Base-by-base conservation (phyloP, 208 protist species). In the Trypanosoma mega region DNA sequence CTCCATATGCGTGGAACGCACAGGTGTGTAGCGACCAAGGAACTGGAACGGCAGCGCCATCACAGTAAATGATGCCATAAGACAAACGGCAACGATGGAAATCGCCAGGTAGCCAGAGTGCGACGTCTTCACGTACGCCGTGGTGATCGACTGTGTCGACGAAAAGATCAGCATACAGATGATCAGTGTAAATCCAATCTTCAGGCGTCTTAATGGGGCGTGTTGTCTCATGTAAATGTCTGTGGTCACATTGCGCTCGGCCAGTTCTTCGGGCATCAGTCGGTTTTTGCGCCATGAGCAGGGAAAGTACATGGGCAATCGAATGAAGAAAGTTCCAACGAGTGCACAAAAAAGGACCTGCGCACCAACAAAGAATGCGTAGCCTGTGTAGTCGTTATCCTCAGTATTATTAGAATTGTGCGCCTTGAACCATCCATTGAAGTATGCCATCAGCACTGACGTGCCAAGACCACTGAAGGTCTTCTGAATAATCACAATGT, bases 401-500 rank as follows among this genome's bases (percentile, higher is more conserved):
- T 54, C 21, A 24, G 39, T 37, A n/a, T 68, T 45, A 12, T 65
- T 47, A 33, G 62, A 59, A 18, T 49, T 41, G 43, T 29, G 9
- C 48, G 73, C 52, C n/a, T 46, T 49, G 48, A 93, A 93, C 74
- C 76, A 90, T 23, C 72, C 82, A 51, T 88, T 87, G 64, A 88
- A 90, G 74, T 87, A 90, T 16, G 72, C 73, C 78, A 87, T 84
- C 21, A 90, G 61, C 33, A 93, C 72, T 7, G 80, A 76, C n/a
- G 82, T 83, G 23, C 86, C 86, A 26, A 93, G 76, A 16, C 86
- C 86, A 16, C 76, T 76, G 50, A 90, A 90, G 12, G 86, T 90
- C 65, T 93, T 93, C 52, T 86, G 75, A 47, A 90, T 84, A 43
- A 89, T 75, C 24, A 93, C 78, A 48, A 90, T 74, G 61, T 78